phyloP scores from a whole-genome alignment of 192 early-diverging fungal species.

The Mortierella alpina region DNA sequence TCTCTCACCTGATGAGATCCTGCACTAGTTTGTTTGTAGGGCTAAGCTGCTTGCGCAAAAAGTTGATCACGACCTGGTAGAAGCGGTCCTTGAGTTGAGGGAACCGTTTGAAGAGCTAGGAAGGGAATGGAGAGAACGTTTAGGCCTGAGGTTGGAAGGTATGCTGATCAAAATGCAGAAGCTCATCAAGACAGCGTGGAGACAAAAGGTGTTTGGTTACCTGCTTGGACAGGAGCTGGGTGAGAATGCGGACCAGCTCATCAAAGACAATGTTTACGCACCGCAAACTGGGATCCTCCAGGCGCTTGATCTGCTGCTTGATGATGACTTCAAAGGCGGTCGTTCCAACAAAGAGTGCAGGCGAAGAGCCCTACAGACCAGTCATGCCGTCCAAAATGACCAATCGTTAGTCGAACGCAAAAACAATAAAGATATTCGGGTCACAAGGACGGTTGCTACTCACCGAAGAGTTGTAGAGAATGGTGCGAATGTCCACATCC shows the following conservation, averaged over 20 bases:
- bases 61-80: conserved; percentile 91
- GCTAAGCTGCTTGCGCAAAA: conserved; percentile 88
- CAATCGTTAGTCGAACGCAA: background rate
- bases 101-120: conserved; percentile 92
- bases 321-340: conserved; percentile 99
- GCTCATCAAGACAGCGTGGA: background rate
- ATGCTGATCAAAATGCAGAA: no score
- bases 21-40: conserved; percentile 97
- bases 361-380: conserved; percentile 81
- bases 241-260: conserved; percentile 96
- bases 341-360: conserved; percentile 97
- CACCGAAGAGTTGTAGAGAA: conserved; percentile 97
- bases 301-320: conserved; percentile 97
- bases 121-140: background rate
- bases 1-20: conserved; percentile 76
- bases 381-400: no score
- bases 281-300: conserved; percentile 97
- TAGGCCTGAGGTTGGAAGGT: no score
- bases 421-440: background rate
- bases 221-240: conserved; percentile 90
- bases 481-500: conserved; percentile 99
- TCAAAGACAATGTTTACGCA: conserved; percentile 97
- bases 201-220: conserved; percentile 8
- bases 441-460: background rate
- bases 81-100: conserved; percentile 93